These are phyloP conservation scores for Scortechinia acanthostroma DNA, from an alignment of 2,329 filamentous ascomycete genomes.

Conservation along the genomic window DNA sequence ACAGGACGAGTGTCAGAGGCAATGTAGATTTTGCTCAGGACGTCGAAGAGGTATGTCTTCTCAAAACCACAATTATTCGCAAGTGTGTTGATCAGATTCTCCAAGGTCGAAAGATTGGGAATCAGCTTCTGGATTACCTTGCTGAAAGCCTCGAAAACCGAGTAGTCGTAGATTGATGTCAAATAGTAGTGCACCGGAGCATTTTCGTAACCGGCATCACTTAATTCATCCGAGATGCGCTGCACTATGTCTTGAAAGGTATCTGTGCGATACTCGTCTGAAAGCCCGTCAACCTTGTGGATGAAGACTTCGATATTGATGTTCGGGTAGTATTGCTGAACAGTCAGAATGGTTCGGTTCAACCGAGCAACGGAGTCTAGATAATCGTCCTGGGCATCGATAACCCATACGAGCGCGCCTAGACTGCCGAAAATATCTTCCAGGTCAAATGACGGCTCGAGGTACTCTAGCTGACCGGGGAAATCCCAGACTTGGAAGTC, in stretches of 20 bases:
- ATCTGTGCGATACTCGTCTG: constrained; percentile 91
- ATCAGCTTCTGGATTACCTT: constrained; percentile 98
- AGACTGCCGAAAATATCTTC: constrained; percentile 91
- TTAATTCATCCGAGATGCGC: constrained; percentile 90
- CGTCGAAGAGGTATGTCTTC: constrained; percentile 96
- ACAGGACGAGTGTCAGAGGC: constrained; percentile 89
- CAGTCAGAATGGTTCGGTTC: constrained; percentile 79
- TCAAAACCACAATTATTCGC: constrained; percentile 92
- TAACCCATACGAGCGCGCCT: constrained; percentile 94
- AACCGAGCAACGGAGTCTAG: constrained; percentile 81
- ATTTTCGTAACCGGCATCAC: constrained; percentile 86
- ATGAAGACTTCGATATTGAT: constrained; percentile 99
- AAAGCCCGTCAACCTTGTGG: constrained; percentile 96
- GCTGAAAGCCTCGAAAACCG: constrained; percentile 94
- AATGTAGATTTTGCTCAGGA: constrained; percentile 96
- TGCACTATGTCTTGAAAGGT: constrained; percentile 96
- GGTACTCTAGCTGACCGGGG: constrained; percentile 83
- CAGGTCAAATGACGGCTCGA: constrained; percentile 84
- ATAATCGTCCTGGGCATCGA: constrained; percentile 97
- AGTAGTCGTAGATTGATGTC: constrained; percentile 97
- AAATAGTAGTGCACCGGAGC: constrained; percentile 90
- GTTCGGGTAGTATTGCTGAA: constrained; percentile 81
- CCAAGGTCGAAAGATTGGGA: constrained; percentile 83
- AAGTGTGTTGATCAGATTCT: constrained; percentile 87
- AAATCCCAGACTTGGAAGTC: constrained; percentile 99